Base-by-base conservation (phyloP, 306 rosid genomes). In the Dryas alaskensis region DNA sequence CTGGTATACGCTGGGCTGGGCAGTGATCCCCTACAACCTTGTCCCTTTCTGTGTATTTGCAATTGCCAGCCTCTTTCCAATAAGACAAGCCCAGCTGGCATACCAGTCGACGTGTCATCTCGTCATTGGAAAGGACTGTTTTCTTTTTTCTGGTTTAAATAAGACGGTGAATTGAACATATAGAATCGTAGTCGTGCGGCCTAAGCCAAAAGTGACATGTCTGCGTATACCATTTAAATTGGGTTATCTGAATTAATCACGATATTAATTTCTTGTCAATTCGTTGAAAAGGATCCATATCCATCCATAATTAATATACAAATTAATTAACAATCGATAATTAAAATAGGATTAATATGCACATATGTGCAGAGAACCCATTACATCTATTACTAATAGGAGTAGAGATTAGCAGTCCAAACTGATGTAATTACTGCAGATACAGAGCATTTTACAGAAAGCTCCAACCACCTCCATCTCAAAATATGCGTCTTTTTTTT, bases 61-160 rank as follows among this genome's bases (percentile, higher is more conserved):
- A 48, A 22, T 37, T 3, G 57, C 74, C 55, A 49, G 9, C 57
- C 52, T 37, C 0, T 39, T 60, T 53, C 79, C 83, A 80, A 61
- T 73, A 3, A 31, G 1, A 17, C 73, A 43, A 22, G 5, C 16
- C 75, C 75, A 70, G 8, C 5, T 22, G 45, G 45, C 45, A 9
- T 12, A 45, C n/a, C 1, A 3, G 2, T 25, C 4, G 31, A 57
- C 0, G 66, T 58, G 66, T 55, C 25, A 1, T 4, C 5, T 45
- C 14, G 3, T 8, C 31, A 47, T 25, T 71, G 54, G 75, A 0
- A 4, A 1, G 7, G 14, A 31, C 37, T 31, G 37, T 31, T 31
- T 31, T 2, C 37, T 31, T 31, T 31, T 31, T 31, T 31, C 37
- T 31, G 37, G 67, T 22, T 7, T 12, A 16, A 62, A 62, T 40